These are phyloP conservation scores for Eucalyptus fibrosa DNA, from an alignment of 345 rosid genomes.

Conservation along the genomic window DNA sequence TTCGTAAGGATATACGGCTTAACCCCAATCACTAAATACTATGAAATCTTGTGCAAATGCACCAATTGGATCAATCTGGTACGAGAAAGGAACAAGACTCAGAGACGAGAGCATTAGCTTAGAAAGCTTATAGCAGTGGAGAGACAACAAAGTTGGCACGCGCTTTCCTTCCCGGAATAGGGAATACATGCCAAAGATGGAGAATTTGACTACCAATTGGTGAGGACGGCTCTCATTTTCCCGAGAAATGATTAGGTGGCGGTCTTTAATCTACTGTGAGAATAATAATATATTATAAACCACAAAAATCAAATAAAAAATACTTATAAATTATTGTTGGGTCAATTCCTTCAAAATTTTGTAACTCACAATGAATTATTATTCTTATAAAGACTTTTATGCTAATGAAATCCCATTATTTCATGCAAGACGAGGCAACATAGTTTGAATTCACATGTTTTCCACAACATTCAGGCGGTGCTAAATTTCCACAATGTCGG, in stretches of 20 bases:
- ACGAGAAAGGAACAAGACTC: not conserved
- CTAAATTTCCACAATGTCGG: not conserved
- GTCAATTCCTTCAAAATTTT: accelerated
- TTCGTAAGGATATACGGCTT: not conserved
- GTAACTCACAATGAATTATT: accelerated
- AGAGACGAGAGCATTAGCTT: not conserved
- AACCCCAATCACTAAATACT: not conserved
- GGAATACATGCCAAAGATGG: not conserved
- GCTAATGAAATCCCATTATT: accelerated
- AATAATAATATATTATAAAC: accelerated
- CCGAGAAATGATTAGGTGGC: accelerated
- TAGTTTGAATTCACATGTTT: not conserved
- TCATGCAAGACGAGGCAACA: not conserved
- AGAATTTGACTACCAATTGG: not conserved
- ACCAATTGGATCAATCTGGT: not conserved
- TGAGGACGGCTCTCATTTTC: not conserved
- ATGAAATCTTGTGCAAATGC: not conserved
- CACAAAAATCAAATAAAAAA: not conserved
- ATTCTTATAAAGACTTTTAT: accelerated
- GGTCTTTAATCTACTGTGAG: accelerated
- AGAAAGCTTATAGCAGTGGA: not conserved
- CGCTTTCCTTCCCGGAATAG: not conserved
- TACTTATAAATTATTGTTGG: accelerated
- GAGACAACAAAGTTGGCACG: not conserved
- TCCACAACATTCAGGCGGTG: not conserved